Evolutionary conservation across 495 filamentous ascomycete genomes (phyloP).

Genomic region (Podospora sp.): DNA sequence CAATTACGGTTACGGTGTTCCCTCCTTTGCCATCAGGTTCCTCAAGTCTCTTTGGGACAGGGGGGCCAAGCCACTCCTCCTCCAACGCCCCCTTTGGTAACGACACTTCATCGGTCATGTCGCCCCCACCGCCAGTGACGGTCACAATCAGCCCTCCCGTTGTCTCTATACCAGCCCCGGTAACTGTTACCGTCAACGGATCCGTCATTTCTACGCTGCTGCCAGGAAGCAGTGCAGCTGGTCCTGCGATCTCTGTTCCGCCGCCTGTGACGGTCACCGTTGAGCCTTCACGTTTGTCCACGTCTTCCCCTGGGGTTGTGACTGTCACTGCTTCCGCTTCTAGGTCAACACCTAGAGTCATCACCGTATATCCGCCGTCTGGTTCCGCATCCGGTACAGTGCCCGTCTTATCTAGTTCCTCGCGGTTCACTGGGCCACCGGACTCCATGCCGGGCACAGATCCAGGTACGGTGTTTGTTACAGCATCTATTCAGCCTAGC

Average conservation of each 20-base stretch:
- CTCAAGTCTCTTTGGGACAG: background rate
- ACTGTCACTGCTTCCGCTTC: background rate
- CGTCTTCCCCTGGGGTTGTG: background rate
- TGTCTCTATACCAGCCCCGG: background rate
- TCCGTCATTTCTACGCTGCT: background rate
- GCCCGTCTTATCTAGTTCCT: background rate
- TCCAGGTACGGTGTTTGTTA: constrained; percentile 16
- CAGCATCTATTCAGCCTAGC: constrained; percentile 9
- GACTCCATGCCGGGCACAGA: constrained; percentile 1
- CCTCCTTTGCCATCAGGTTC: constrained; percentile 10
- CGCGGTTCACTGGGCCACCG: background rate
- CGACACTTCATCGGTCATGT: background rate
- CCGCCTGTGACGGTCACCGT: background rate
- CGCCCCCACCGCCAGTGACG: constrained; percentile 7
- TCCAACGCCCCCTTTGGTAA: background rate
- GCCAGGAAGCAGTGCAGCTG: background rate
- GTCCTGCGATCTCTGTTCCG: background rate
- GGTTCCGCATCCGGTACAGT: background rate
- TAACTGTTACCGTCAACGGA: background rate
- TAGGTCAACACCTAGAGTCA: background rate
- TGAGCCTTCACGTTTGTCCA: background rate
- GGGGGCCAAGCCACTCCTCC: background rate
- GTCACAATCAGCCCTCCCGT: constrained; percentile 5
- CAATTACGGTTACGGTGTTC: constrained; percentile 25
- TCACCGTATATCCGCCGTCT: background rate